Percentiles rank a stretch among this genome's conserved stretches.
phyloP scores from a whole-genome alignment of 2,329 filamentous ascomycete genomes.

The Phyllosticta ampelicida region DNA sequence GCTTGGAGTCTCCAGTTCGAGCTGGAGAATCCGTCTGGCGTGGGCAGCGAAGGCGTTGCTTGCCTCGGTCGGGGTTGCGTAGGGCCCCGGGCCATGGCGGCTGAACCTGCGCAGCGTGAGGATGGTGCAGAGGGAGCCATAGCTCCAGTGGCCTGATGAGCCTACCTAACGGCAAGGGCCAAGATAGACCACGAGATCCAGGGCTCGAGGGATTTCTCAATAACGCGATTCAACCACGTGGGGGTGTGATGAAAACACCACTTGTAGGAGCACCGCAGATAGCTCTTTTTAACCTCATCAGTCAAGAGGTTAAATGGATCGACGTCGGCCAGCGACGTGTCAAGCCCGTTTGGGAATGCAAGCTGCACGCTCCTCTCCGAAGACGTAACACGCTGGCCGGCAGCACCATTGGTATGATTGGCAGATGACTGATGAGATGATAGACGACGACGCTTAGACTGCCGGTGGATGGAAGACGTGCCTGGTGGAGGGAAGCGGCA shows the following conservation, averaged over 20 bases:
- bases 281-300: constrained; percentile 33
- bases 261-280: constrained; percentile 31
- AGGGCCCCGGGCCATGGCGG: constrained; percentile 25
- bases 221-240: constrained; percentile 27
- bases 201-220: constrained; percentile 26
- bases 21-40: constrained; percentile 30
- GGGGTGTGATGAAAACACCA: constrained; percentile 34
- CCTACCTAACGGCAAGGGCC: constrained; percentile 28
- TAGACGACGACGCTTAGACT: constrained; percentile 26
- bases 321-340: constrained; percentile 19
- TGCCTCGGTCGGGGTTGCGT: constrained; percentile 27
- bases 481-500: constrained; percentile 30
- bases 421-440: constrained; percentile 13
- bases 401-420: constrained; percentile 12
- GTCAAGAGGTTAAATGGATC: constrained; percentile 30
- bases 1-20: constrained; percentile 29
- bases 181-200: constrained; percentile 34
- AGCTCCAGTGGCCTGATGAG: background rate
- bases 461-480: constrained; percentile 27
- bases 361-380: constrained; percentile 2
- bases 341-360: constrained; percentile 3
- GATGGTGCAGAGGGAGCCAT: background rate
- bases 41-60: constrained; percentile 33
- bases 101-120: constrained; percentile 22
- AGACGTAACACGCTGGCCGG: constrained; percentile 14